phyloP scores from a whole-genome alignment of 352 stramenopile species.

The Pythium dissotocum region DNA sequence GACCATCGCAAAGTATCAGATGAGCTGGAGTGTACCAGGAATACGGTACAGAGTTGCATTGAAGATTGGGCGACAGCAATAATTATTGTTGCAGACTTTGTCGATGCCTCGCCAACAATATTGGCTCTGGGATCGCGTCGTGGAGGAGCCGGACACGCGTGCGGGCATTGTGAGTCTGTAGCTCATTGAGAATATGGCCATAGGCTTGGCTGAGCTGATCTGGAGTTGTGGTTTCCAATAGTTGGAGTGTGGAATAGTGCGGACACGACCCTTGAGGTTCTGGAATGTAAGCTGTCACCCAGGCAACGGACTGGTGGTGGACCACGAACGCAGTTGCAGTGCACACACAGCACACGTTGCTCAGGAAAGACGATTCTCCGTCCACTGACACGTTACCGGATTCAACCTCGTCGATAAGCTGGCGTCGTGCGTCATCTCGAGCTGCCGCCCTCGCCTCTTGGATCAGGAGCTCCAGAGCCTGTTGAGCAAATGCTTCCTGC shows the following conservation, averaged over 20 bases:
- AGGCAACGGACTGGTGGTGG: not conserved
- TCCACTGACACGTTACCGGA: not conserved
- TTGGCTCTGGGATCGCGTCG: not conserved
- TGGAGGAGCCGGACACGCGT: not conserved
- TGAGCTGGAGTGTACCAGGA: not conserved
- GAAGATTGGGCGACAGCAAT: not conserved
- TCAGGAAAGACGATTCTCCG: not conserved
- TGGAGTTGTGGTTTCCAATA: not conserved
- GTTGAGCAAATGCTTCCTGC: conserved; percentile 6
- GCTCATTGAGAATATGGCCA: not conserved
- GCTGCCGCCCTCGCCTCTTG: conserved; percentile 2
- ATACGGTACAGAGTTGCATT: not conserved
- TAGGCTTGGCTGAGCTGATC: not conserved
- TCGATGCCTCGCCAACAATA: not conserved
- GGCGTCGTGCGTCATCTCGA: not conserved
- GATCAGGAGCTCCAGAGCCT: conserved; percentile 6
- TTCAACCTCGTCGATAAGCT: not conserved
- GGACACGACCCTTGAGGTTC: not conserved
- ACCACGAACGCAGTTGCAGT: not conserved
- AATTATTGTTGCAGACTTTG: not conserved
- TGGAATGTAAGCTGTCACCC: not conserved
- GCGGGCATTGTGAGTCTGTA: not conserved
- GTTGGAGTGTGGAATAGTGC: not conserved
- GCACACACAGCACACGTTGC: conserved; percentile 8
- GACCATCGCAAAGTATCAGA: conserved; percentile 4